Base-by-base conservation (phyloP, 352 stramenopile genomes). In the Halophytophthora batemanensis region DNA sequence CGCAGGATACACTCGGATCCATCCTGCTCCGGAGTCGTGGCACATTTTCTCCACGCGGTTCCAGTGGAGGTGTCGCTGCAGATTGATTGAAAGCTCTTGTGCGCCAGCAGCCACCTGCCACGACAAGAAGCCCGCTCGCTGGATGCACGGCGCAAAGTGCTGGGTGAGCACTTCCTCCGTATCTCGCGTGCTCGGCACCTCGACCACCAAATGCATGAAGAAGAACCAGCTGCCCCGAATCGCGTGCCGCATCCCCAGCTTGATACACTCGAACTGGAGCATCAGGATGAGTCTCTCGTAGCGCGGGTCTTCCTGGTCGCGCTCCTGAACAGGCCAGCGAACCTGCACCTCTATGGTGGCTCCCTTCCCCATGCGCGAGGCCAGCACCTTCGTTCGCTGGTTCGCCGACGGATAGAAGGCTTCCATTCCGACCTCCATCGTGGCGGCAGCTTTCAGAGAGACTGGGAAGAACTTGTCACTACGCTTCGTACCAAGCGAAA, bases 11-110 rank as follows among this genome's bases (percentile, higher is more conserved):
- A 95, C 82, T 23, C 82, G 81, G 46, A 95, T 90, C 85, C 85
- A 95, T 1, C 79, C 82, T 31, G 74, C 70, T 8, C 85, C 85
- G 2, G 85, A 92, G 43, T 93, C 85, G 47, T 93, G 82, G 8
- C 73, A 86, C 85, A 95, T 93, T 44, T 95, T 93, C 54, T 93
- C 82, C 5, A 90, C 72, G 31, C 85, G 82, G 34, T 93, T 89
- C 85, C 85, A 95, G 53, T 93, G 81, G 29, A 95, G 63, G 69
- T 95, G 85, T 19, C 81, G 74, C 54, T 95, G 82, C 12, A 95
- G 52, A 57, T 87, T 93, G 50, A 95, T 95, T 14, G 82, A 84
- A 40, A 95, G 79, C 51, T 95, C 85, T 43, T 95, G 85, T 11
- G 82, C 85, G 7, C 85, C 85, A 6, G 85, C 82, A 44, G 83